Evolutionary conservation across 768 basidiomycete species (phyloP).

Genomic region (Hericium alpestre): DNA sequence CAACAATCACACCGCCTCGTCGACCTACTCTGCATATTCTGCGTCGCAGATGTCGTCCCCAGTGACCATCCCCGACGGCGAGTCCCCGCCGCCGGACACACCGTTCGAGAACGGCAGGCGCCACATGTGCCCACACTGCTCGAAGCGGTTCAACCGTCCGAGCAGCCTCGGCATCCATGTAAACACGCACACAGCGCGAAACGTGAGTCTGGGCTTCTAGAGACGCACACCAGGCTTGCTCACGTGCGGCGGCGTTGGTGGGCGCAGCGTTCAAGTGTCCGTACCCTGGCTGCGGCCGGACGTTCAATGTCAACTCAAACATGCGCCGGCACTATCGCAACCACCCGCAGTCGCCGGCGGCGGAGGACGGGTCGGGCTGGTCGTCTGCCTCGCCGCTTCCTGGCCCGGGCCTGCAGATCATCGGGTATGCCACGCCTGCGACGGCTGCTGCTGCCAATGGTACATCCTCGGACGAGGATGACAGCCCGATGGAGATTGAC

Average conservation of each 20-base stretch:
- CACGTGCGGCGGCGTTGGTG: too few species aligned
- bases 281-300: constrained; percentile 60
- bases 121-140: constrained; percentile 35
- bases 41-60: too few species aligned
- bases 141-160: constrained; percentile 59
- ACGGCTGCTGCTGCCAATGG: constrained; percentile 1
- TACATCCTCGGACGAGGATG: background rate
- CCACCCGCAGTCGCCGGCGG: constrained; percentile 26
- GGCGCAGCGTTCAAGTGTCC: constrained; percentile 61
- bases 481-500: too few species aligned
- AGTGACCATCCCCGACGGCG: too few species aligned
- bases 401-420: constrained; percentile 9
- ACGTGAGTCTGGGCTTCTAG: constrained; percentile 30
- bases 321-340: constrained; percentile 75
- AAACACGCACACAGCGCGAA: constrained; percentile 59
- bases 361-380: too few species aligned
- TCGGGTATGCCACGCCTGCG: constrained; percentile 10
- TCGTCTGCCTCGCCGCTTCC: too few species aligned
- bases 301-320: constrained; percentile 79
- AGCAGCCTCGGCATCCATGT: constrained; percentile 57
- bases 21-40: too few species aligned
- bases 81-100: too few species aligned
- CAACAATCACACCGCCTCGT: too few species aligned
- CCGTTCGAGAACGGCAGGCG: constrained; percentile 15
- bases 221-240: too few species aligned